Conservation (phyloP, 495 filamentous ascomycete species). For the Aspergillus conjunctus region DNA sequence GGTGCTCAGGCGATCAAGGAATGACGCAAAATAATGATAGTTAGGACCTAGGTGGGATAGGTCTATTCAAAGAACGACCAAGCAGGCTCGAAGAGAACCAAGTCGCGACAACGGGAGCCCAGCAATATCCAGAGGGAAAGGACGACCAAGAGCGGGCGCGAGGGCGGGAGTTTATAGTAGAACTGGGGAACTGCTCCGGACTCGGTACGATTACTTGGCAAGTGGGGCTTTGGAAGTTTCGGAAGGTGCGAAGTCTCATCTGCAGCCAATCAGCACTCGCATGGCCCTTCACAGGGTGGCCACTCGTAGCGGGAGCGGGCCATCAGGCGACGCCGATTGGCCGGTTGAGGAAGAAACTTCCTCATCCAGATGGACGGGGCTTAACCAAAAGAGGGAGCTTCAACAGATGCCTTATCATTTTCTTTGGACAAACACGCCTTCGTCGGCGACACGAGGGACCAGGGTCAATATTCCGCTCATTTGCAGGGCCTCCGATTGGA, state of each 20-base stretch:
- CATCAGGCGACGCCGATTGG: conserved; percentile 4
- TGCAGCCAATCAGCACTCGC: neutral
- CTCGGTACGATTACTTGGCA: neutral
- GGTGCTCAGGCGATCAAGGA: neutral
- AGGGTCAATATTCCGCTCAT: neutral
- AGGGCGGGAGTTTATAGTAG: neutral
- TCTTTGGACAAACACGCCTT: neutral
- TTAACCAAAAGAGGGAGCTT: conserved; percentile 21
- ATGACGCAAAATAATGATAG: neutral
- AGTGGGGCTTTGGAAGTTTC: conserved; percentile 1
- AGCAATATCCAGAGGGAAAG: neutral
- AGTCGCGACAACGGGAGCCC: neutral
- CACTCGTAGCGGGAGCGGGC: neutral
- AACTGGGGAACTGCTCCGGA: neutral
- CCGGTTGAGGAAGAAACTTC: neutral
- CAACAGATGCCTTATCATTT: conserved; percentile 17
- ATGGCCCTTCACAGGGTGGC: conserved; percentile 1
- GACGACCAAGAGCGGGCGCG: neutral
- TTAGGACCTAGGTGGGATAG: neutral
- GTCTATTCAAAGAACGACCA: neutral
- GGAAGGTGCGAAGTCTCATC: conserved; percentile 6
- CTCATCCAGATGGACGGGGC: neutral
- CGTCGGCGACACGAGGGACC: neutral
- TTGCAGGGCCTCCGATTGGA: neutral
- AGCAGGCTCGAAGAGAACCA: neutral